Base-by-base conservation (phyloP, 1,284 basidiomycete species). In the Fomitopsis schrenkii region DNA sequence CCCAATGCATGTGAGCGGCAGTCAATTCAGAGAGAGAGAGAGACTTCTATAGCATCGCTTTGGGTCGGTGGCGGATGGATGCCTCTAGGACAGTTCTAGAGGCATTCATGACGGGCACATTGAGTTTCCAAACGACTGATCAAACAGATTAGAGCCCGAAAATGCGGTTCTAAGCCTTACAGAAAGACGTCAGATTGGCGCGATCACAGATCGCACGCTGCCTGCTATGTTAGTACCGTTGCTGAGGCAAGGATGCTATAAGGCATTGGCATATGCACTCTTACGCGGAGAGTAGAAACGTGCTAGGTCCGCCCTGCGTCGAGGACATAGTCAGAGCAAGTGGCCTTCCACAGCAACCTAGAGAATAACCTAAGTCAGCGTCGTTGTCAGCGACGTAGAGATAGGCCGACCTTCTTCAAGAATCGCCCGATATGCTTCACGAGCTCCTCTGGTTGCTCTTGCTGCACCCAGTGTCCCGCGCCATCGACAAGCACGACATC, bases 391-490 rank as follows among this genome's bases (percentile, higher is more conserved):
- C 2, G 7, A 38, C 38, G 38, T 38, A 15, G 26, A 6, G 2
- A 8, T 35, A 26, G 5, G 35, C 61, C 8, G 35, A 64, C 60
- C 62, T 67, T 70, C 28, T 61, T 62, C 56, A 81, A 69, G 66
- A 83, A 82, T 30, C 71, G 59, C 52, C 75, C 42, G 58, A 84
- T 55, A 15, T 68, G 64, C 26, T 59, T 26, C 2, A 82, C 72
- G 1, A 84, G 77, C 5, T 59, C 64, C 33, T 66, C 66, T 28
- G 73, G 67, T 54, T 67, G 63, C 64, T 74, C 76, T 57, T 77
- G 84, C 70, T 85, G 85, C 22, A 83, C 81, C 85, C 86, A 87
- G 70, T 86, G 85, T 0, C 86, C 86, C 0, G 84, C 84, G 2
- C 79, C 79, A 3, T 81, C 74, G n/a, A 87, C 72, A 50, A 87